Evolutionary conservation across 2,329 filamentous ascomycete species (phyloP).

Genomic region (Samsoniella hepiali): DNA sequence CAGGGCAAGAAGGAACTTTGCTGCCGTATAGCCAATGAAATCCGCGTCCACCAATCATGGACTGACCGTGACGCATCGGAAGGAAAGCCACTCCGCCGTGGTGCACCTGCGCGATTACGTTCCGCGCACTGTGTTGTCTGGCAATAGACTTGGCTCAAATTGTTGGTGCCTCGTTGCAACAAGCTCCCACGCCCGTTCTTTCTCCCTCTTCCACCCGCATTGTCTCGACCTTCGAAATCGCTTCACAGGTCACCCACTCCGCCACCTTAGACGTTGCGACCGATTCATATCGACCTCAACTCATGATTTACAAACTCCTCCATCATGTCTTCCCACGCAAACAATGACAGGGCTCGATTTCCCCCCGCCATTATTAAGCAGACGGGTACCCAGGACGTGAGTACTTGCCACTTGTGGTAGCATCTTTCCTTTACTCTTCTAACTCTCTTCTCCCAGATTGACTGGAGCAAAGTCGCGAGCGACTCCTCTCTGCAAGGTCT

Average conservation of each 20-base stretch:
- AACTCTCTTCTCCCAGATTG: conserved; percentile 41
- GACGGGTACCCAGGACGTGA: conserved; percentile 59
- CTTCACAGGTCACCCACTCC: neutral
- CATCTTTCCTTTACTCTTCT: neutral
- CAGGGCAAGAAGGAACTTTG: too few relatives aligned
- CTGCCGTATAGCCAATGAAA: too few relatives aligned
- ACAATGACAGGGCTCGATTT: conserved; percentile 56
- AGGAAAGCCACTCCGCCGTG: too few relatives aligned
- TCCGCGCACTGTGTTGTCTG: too few relatives aligned
- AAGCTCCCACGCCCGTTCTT: too few relatives aligned
- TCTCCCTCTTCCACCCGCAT: neutral
- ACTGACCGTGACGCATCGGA: too few relatives aligned
- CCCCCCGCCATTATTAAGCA: conserved; percentile 59
- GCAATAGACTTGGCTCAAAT: too few relatives aligned
- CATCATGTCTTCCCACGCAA: conserved; percentile 51
- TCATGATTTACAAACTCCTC: neutral
- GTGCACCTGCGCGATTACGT: too few relatives aligned
- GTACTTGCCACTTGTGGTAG: conserved; percentile 27
- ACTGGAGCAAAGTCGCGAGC: conserved; percentile 56
- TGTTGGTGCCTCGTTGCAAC: too few relatives aligned
- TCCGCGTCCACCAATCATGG: too few relatives aligned
- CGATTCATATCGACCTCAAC: conserved; percentile 11
- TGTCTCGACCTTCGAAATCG: conserved; percentile 11
- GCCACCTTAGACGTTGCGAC: neutral
- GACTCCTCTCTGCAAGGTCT: conserved; percentile 49